These are phyloP conservation scores for Rhodotorula sp. DNA, from an alignment of 1,284 basidiomycete genomes.

Conservation along the genomic window DNA sequence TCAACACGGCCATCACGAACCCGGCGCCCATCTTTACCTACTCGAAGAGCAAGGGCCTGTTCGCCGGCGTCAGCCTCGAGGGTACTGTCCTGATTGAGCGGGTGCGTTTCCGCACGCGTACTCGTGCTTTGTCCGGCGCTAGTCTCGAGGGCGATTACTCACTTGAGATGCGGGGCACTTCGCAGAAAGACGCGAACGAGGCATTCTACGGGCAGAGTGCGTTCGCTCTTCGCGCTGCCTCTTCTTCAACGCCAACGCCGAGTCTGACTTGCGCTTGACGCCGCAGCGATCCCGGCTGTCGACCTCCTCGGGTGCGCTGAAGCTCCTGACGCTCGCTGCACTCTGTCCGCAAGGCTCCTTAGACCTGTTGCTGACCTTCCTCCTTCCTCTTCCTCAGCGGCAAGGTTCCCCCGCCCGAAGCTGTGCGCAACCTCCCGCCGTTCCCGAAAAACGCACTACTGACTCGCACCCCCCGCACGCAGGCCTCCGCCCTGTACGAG, in stretches of 20 bases:
- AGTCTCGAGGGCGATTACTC: not conserved
- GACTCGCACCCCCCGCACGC: not conserved
- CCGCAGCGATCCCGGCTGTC: slow-evolving; percentile 69
- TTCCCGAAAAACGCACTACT: no score
- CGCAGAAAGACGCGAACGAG: slow-evolving; percentile 49
- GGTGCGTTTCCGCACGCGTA: slow-evolving; percentile 54
- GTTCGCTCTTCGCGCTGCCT: no score
- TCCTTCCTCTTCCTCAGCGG: slow-evolving; percentile 53
- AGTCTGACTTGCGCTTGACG: not conserved
- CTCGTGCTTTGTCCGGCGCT: no score
- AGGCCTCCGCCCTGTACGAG: slow-evolving; percentile 85
- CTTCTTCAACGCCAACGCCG: no score
- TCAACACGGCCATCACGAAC: slow-evolving; percentile 82
- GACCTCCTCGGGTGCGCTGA: slow-evolving; percentile 71
- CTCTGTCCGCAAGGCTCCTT: not conserved
- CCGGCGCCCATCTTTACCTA: slow-evolving; percentile 98
- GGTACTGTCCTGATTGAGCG: slow-evolving; percentile 93
- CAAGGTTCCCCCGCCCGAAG: slow-evolving; percentile 92
- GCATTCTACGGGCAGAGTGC: slow-evolving; percentile 84
- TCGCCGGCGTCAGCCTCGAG: slow-evolving; percentile 91
- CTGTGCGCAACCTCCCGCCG: slow-evolving; percentile 49
- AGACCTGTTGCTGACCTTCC: not conserved
- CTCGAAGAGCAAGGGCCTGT: slow-evolving; percentile 68
- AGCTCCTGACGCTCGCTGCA: not conserved
- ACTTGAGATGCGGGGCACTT: no score